Evolutionary conservation across 2,329 filamentous ascomycete species (phyloP).

Genomic region (Colletotrichum sp.): DNA sequence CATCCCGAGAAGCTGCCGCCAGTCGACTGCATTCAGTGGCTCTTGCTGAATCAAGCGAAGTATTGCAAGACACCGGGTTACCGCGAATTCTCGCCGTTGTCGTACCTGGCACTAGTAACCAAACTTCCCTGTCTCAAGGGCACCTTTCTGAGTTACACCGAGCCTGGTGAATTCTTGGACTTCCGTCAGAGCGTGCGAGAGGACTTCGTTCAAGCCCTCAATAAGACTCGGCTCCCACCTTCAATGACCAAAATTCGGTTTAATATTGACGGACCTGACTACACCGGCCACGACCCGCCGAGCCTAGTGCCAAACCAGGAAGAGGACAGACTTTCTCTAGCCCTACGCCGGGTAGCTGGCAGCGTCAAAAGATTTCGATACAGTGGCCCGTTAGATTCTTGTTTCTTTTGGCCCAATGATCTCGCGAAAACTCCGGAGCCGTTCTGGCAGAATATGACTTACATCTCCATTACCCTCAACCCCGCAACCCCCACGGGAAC

Average conservation of each 20-base stretch:
- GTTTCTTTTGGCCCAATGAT: neutral
- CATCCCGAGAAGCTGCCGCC: neutral
- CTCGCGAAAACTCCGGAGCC: neutral
- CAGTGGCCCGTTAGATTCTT: neutral
- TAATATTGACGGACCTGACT: neutral
- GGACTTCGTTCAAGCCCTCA: neutral
- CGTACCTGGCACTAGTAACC: neutral
- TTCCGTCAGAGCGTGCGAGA: neutral
- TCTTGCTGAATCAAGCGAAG: neutral
- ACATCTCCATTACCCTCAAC: neutral
- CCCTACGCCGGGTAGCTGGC: neutral
- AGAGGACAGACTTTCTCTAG: neutral
- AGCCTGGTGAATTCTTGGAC: neutral
- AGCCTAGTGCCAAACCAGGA: neutral
- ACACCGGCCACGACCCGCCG: neutral
- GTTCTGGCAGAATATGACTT: neutral
- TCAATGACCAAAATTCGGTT: neutral
- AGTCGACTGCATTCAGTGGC: neutral
- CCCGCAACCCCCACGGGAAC: neutral
- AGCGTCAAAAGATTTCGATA: neutral
- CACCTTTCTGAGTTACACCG: neutral
- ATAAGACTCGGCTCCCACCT: neutral
- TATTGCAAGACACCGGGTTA: neutral
- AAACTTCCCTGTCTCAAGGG: neutral
- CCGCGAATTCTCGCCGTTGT: neutral